Conservation (phyloP, 2,329 filamentous ascomycete species). For the Xylogone sp. region DNA sequence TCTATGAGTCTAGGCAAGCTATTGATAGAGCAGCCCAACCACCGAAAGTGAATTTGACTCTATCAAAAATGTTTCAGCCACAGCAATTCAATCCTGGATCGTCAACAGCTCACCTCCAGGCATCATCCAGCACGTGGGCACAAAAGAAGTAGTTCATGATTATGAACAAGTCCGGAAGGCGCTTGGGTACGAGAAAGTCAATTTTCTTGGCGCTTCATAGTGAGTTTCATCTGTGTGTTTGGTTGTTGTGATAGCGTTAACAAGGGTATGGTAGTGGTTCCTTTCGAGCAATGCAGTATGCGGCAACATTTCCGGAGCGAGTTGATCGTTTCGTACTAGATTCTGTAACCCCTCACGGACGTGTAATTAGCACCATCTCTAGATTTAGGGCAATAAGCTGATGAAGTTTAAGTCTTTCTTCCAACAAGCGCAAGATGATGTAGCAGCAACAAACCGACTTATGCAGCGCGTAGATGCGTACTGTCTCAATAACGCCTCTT, state of each 20-base stretch:
- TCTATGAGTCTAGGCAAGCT: neutral
- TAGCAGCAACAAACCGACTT: conserved; percentile 5
- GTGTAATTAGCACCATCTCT: conserved; percentile 1
- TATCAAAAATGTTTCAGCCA: conserved; percentile 2
- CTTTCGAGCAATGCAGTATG: conserved; percentile 8
- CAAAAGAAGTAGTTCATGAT: conserved; percentile 8
- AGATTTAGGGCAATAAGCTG: too few species aligned
- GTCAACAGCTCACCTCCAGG: conserved; percentile 8
- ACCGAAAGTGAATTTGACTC: conserved; percentile 3
- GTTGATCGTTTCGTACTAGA: conserved; percentile 10
- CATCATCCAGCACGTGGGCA: conserved; percentile 8
- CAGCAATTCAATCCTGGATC: conserved; percentile 10
- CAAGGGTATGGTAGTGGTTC: conserved; percentile 3
- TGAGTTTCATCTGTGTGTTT: neutral
- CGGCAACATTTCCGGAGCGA: conserved; percentile 7
- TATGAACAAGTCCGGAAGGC: conserved; percentile 6
- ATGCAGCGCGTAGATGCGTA: conserved; percentile 12
- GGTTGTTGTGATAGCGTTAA: too few species aligned
- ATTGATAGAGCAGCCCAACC: conserved; percentile 4
- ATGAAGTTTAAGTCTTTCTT: neutral
- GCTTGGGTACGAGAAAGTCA: conserved; percentile 9
- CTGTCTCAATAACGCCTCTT: conserved; percentile 7
- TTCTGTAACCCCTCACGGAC: conserved; percentile 9
- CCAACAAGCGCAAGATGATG: conserved; percentile 7
- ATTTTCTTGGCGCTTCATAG: conserved; percentile 10